Conservation (phyloP, 345 rosid genomes). For the Populus simonii region DNA sequence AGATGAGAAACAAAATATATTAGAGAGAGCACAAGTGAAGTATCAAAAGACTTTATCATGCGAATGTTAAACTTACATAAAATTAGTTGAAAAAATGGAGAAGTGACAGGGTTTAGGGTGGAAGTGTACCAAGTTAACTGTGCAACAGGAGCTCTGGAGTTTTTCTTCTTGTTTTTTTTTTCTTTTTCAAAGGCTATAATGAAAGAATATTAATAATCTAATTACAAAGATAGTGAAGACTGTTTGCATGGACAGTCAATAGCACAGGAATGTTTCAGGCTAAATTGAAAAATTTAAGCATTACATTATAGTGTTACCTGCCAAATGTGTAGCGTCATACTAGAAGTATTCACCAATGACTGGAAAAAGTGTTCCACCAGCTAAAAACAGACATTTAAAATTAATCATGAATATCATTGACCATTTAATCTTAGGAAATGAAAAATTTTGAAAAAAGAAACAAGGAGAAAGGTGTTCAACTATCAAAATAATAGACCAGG, state of each 20-base stretch:
- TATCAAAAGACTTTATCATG: neutral
- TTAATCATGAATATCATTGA: neutral
- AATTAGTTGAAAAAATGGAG: neutral
- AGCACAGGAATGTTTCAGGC: neutral
- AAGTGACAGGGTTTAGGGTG: neutral
- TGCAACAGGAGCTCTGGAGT: neutral
- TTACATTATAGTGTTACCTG: constrained; percentile 45
- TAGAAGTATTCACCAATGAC: constrained; percentile 86
- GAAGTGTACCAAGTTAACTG: neutral
- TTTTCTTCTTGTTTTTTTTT: neutral
- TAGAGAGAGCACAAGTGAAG: neutral
- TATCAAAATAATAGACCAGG: neutral
- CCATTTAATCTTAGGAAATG: constrained; percentile 3
- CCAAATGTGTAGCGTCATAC: constrained; percentile 93
- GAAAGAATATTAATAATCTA: neutral
- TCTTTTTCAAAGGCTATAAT: neutral
- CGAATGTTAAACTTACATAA: neutral
- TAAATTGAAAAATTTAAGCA: constrained; percentile 5
- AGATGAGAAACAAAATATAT: neutral
- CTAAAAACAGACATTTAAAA: constrained; percentile 37
- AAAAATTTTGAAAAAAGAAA: neutral
- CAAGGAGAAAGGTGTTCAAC: neutral
- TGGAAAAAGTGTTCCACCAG: constrained; percentile 94
- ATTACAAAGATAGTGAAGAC: neutral
- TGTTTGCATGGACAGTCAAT: neutral